Evolutionary conservation across 495 filamentous ascomycete genomes (phyloP).

Genomic region (Geopyxis carbonaria): DNA sequence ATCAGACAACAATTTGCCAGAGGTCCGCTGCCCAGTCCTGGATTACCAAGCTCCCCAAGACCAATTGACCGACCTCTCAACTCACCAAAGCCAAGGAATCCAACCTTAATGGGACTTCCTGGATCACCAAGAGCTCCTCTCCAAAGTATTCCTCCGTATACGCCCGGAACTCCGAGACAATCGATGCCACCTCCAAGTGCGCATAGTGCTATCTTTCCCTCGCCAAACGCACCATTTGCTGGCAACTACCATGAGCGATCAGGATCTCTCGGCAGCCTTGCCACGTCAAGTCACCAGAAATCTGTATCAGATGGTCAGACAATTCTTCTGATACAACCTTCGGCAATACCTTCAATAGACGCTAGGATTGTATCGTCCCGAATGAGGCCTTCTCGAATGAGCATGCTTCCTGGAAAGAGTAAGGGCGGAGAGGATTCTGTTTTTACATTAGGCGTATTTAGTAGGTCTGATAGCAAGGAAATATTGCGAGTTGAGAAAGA

Average conservation of each 20-base stretch:
- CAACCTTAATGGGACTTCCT: not conserved
- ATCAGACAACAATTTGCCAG: constrained; percentile 19
- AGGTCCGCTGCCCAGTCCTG: constrained; percentile 53
- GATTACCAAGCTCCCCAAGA: constrained; percentile 73
- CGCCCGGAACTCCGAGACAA: constrained; percentile 12
- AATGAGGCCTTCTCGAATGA: constrained; percentile 77
- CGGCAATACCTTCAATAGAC: constrained; percentile 65
- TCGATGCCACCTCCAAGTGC: constrained; percentile 12
- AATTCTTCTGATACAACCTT: constrained; percentile 7
- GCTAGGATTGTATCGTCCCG: constrained; percentile 80
- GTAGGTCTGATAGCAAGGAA: constrained; percentile 58
- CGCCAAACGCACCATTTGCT: no score
- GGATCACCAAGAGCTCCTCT: not conserved
- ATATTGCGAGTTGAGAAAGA: constrained; percentile 92
- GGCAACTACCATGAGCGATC: constrained; percentile 15
- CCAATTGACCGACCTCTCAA: constrained; percentile 57
- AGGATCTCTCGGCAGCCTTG: constrained; percentile 14
- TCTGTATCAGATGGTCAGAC: not conserved
- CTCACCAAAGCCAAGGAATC: constrained; percentile 47
- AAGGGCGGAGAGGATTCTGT: constrained; percentile 74
- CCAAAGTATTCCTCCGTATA: constrained; percentile 9
- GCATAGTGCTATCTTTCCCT: constrained; percentile 1
- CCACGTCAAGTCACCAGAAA: constrained; percentile 4
- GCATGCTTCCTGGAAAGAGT: constrained; percentile 49
- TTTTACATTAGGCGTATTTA: constrained; percentile 73